Conservation (phyloP, 345 rosid genomes). For the Corymbia maculata region DNA sequence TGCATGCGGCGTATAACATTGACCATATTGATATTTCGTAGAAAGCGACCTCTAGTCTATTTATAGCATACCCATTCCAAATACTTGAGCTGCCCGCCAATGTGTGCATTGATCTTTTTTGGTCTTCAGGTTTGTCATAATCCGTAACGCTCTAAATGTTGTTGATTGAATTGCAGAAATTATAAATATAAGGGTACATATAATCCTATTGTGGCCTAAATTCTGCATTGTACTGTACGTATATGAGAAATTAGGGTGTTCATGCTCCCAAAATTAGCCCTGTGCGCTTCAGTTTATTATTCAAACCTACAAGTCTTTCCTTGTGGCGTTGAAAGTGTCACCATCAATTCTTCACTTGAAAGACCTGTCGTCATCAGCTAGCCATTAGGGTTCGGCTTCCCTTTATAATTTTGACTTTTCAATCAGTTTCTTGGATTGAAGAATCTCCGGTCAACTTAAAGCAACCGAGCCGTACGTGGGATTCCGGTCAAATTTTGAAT, state of each 20-base stretch:
- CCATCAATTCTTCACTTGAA: conserved; percentile 1
- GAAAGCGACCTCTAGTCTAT: neutral
- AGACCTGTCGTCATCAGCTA: neutral
- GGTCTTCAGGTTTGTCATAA: neutral
- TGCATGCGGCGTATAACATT: neutral
- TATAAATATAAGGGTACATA: neutral
- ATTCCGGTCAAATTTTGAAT: neutral
- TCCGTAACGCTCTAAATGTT: neutral
- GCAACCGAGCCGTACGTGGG: neutral
- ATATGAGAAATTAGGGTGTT: neutral
- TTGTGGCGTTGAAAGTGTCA: neutral
- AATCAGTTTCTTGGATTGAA: neutral
- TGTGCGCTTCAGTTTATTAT: neutral
- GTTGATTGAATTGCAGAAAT: neutral
- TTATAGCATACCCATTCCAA: neutral
- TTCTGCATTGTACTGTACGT: neutral
- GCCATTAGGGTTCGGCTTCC: neutral
- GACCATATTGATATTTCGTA: neutral
- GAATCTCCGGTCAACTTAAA: neutral
- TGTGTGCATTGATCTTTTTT: neutral
- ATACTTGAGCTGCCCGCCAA: neutral
- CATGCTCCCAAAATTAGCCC: neutral
- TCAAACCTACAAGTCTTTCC: neutral
- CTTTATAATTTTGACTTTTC: neutral
- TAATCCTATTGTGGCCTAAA: neutral